Base-by-base conservation (phyloP, 805 yeast genomes). In the Teunomyces funiuensis region DNA sequence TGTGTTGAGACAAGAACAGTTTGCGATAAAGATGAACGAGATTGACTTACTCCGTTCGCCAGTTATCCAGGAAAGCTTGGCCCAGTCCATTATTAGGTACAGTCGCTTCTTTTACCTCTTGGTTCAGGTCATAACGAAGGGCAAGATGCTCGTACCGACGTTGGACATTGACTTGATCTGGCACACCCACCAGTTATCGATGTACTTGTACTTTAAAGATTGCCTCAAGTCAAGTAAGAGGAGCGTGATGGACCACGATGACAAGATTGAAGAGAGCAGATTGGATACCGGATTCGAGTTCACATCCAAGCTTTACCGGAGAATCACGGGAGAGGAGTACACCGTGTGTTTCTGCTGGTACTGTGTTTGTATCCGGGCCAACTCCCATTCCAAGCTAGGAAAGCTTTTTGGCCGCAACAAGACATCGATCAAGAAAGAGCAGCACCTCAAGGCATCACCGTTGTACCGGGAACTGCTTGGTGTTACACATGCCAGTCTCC, bases 91-190 rank as follows among this genome's bases (percentile, higher is more conserved):
- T 14, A 33, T 34, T 13, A 43, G 65, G 36, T 60, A 60, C 37
- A 9, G 39, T 7, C 44, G 51, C 6, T 60, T 58, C 30, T 45
- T 43, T 33, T 27, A 36, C n/a, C 23, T 47, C 16, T 20, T 47
- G 6, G 30, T 44, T 1, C 5, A 8, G 2, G 7, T 33, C 18
- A n/a, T n/a, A n/a, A n/a, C n/a, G n/a, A 44, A 40, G 26, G 27
- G 22, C 2, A 31, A 28, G 10, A 46, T 39, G 42, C 31, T 49
- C 11, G 57, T 57, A 1, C 63, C 65, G 0, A 57, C 62, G 4
- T 43, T 60, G 33, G 63, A 60, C 30, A 57, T 60, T 19, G 62
- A 58, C 28, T 44, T 60, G 34, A 31, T 57, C 3, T 58, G 65
- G 65, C 61, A 53, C 29, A 60, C 65, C 3, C 62, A 60, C 36